A percentile compares a stretch with the other conserved stretches of the same genome.
phyloP scores from a whole-genome alignment of 257 asterid species.

The Ilex asprella region DNA sequence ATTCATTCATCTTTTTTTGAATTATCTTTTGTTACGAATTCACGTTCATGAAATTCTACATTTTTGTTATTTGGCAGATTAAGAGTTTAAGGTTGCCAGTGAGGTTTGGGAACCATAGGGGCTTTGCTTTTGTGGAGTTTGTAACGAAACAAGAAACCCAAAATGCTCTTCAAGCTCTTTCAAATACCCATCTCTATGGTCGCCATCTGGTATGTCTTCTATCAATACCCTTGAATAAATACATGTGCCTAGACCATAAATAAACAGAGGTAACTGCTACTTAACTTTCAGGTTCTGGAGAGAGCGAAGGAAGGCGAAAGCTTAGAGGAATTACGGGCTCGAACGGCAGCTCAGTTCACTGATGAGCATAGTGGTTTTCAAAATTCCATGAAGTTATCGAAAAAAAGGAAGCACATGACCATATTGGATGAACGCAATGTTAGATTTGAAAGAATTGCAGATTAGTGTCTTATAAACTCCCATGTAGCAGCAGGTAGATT shows the following conservation, averaged over 20 bases:
- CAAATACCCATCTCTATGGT: constrained; percentile 87
- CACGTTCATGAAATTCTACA: too few species aligned
- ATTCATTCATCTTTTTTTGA: not conserved
- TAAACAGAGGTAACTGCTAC: constrained; percentile 2
- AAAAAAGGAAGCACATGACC: constrained; percentile 57
- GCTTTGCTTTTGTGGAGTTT: constrained; percentile 87
- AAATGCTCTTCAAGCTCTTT: constrained; percentile 78
- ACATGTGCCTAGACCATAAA: not conserved
- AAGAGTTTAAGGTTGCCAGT: constrained; percentile 78
- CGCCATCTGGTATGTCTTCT: constrained; percentile 81
- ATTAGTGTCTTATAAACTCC: constrained; percentile 7
- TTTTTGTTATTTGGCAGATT: constrained; percentile 35
- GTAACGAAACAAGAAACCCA: constrained; percentile 86
- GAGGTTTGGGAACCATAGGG: constrained; percentile 79
- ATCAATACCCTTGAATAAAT: not conserved
- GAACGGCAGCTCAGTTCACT: constrained; percentile 73
- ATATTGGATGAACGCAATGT: constrained; percentile 53
- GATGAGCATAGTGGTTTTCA: constrained; percentile 25
- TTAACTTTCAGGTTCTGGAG: constrained; percentile 66
- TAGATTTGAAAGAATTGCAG: constrained; percentile 46
- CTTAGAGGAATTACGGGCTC: constrained; percentile 78
- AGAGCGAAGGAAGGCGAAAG: constrained; percentile 94
- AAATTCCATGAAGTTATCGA: constrained; percentile 40
- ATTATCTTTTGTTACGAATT: not conserved
- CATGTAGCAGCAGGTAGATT: too few species aligned